Percentiles rank a stretch among this genome's conserved stretches.
Evolutionary conservation across 129 eudicot genomes (phyloP).

Genomic region (Dittrichia graveolens): DNA sequence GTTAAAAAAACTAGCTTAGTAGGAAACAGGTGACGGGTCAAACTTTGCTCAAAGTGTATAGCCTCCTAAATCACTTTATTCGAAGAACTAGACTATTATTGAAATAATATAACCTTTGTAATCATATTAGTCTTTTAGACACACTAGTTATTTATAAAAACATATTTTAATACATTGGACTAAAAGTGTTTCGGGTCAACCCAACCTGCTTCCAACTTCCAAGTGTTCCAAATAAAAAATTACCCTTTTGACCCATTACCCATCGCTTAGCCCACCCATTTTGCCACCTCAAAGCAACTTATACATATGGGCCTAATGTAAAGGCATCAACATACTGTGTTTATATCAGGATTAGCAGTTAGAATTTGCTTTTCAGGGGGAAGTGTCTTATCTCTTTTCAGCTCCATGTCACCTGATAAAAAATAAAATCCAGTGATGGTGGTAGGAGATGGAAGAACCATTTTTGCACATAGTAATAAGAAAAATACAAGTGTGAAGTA

Average conservation of each 20-base stretch:
- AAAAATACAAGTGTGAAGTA: slow-evolving; percentile 19
- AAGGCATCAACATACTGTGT: slow-evolving; percentile 53
- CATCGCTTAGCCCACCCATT: neutral
- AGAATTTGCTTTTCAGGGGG: slow-evolving; percentile 86
- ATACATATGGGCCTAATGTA: neutral
- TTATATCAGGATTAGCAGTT: slow-evolving; percentile 92
- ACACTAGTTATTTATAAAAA: neutral
- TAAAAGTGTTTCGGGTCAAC: neutral
- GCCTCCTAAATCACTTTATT: neutral
- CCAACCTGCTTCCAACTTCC: neutral
- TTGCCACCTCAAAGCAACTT: slow-evolving; percentile 19
- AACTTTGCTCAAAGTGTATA: neutral
- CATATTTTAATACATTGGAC: neutral
- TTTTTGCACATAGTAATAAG: neutral
- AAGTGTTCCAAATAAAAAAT: neutral
- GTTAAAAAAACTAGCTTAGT: neutral
- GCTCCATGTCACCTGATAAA: slow-evolving; percentile 80
- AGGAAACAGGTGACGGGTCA: neutral
- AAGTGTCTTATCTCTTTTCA: slow-evolving; percentile 71
- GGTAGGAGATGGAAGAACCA: neutral
- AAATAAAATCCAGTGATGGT: neutral
- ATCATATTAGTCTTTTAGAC: slow-evolving; percentile 5
- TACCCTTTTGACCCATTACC: neutral
- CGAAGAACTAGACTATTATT: neutral
- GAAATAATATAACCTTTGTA: neutral